A percentile compares a stretch with the other conserved stretches of the same genome.
These are phyloP conservation scores for Macrophomina pseudophaseolina DNA, from an alignment of 2,329 filamentous ascomycete species.

Conservation along the genomic window DNA sequence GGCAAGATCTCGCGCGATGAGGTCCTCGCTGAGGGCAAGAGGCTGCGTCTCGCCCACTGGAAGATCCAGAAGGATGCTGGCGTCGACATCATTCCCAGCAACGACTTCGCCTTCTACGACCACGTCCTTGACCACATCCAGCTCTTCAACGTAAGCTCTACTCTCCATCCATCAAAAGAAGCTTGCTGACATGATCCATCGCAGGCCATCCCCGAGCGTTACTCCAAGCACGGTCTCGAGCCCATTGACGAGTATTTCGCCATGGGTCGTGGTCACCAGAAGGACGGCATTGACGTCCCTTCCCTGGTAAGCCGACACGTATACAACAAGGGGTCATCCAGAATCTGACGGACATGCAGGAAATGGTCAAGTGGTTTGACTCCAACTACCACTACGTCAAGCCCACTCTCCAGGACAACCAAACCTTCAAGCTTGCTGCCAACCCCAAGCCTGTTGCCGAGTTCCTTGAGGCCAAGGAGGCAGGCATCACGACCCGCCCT, in stretches of 20 bases:
- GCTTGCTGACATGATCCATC: conserved; percentile 33
- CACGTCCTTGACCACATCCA: conserved; percentile 98
- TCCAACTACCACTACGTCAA: conserved; percentile 99
- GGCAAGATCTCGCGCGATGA: conserved; percentile 93
- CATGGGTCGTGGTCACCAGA: conserved; percentile 99
- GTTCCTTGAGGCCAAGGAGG: conserved; percentile 97
- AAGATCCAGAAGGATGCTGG: conserved; percentile 99
- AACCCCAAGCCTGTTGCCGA: conserved; percentile 93
- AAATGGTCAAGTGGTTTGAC: conserved; percentile 99
- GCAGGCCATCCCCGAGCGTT: conserved; percentile 90
- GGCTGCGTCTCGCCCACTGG: conserved; percentile 96
- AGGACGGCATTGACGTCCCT: conserved; percentile 90
- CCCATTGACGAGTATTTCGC: conserved; percentile 97
- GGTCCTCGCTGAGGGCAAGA: conserved; percentile 93
- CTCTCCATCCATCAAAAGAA: conserved; percentile 2
- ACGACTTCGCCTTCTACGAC: conserved; percentile 99
- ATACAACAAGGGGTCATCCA: neutral
- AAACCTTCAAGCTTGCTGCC: conserved; percentile 86
- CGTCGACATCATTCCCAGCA: conserved; percentile 97
- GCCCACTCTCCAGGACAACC: conserved; percentile 95
- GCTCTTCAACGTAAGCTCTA: conserved; percentile 82
- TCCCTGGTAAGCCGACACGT: conserved; percentile 61
- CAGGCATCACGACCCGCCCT: conserved; percentile 88
- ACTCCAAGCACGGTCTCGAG: conserved; percentile 87
- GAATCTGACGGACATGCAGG: conserved; percentile 52